Percentiles rank a stretch among this genome's conserved stretches.
Evolutionary conservation across 2,329 filamentous ascomycete genomes (phyloP).

Genomic region (Fusarium keratoplasticum): DNA sequence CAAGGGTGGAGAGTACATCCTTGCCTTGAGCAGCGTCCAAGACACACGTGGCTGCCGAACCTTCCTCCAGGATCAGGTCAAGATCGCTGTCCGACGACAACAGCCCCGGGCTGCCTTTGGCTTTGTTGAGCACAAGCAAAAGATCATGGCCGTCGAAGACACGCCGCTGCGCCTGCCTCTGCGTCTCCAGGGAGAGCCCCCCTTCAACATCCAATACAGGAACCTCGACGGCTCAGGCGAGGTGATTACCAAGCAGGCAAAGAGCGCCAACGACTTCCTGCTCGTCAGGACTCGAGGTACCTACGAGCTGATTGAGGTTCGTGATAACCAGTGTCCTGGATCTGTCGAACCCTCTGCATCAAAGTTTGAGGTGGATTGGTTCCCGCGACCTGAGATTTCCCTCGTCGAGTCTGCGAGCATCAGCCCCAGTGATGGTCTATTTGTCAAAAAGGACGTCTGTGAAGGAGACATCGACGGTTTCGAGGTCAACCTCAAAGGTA

Average conservation of each 20-base stretch:
- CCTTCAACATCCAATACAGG: constrained; percentile 84
- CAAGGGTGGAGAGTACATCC: constrained; percentile 89
- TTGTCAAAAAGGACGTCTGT: constrained; percentile 85
- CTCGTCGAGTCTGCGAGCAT: constrained; percentile 75
- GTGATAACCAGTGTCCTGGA: constrained; percentile 85
- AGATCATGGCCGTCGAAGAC: constrained; percentile 80
- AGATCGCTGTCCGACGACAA: constrained; percentile 88
- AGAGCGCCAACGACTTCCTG: constrained; percentile 74
- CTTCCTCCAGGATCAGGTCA: constrained; percentile 84
- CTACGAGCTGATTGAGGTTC: constrained; percentile 83
- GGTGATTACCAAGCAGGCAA: constrained; percentile 61
- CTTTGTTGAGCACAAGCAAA: constrained; percentile 82
- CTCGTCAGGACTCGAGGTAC: constrained; percentile 74
- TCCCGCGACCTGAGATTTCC: constrained; percentile 79
- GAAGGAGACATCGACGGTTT: constrained; percentile 94
- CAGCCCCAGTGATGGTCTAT: constrained; percentile 62
- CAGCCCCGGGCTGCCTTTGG: constrained; percentile 90
- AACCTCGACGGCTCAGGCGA: constrained; percentile 69
- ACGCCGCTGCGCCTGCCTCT: constrained; percentile 81
- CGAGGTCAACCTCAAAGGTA: constrained; percentile 83
- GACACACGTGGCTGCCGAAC: constrained; percentile 90
- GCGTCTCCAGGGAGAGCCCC: constrained; percentile 84
- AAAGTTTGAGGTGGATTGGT: constrained; percentile 85
- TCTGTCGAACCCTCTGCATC: constrained; percentile 79
- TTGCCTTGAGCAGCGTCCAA: constrained; percentile 86